Base-by-base conservation (phyloP, 2,329 filamentous ascomycete species). In the Aspergillus eucalypticola region DNA sequence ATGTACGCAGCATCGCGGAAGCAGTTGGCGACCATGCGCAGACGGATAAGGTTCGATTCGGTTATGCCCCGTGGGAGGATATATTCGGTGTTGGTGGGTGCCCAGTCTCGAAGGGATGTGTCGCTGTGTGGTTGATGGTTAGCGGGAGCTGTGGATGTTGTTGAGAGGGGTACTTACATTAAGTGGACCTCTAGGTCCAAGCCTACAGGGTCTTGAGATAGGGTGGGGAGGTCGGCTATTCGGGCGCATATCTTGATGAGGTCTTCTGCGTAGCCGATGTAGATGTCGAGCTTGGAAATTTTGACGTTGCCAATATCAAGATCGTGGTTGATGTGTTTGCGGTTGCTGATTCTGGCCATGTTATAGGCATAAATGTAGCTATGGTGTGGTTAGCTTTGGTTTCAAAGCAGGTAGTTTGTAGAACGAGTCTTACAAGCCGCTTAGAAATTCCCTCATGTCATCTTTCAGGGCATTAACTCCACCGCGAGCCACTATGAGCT, bases 241-340 rank as follows among this genome's bases (percentile, higher is more conserved):
- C 67, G 64, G 8, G 71, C 67, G 52, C 73, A 76, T 27, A 73
- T 59, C 58, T 72, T 72, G 23, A 76, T 65, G 3, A 76, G 64
- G 15, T 74, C 69, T 56, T 76, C 75, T 0, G 74, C 76, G 54
- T 75, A 76, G 2, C 75, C 75, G 38, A 76, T 67, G 53, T 76
- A 76, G 23, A 74, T 74, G 51, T 76, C 74, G 7, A 76, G 60
- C 57, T 70, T 74, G 11, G 67, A 72, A 29, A 68, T 56, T 4
- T 63, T 66, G 25, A 71, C 61, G 23, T 68, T 58, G 13, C 69
- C 67, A 4, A 68, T 62, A 13, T 65, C 66, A 6, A 65, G 58
- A 15, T 60, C 35, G 13, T 60, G 62, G 10, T 63, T 64, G 44
- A 69, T 65, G 15, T 64, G 66, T n/a, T 65, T 70, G 27, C 64